Conservation (phyloP, 345 rosid species). For the Mercurialis annua region DNA sequence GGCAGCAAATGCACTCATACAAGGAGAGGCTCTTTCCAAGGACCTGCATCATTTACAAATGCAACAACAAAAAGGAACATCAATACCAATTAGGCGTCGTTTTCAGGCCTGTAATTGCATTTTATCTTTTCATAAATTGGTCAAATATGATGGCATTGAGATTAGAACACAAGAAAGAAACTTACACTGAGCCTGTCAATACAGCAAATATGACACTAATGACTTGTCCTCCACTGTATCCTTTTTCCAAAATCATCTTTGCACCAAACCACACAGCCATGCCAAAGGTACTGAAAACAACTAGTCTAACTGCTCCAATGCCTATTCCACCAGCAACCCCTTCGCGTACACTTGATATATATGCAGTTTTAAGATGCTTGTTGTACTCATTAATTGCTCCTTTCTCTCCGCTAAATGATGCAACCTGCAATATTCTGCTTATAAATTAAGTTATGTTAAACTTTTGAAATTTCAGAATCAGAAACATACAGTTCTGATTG, state of each 20-base stretch:
- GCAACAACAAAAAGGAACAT: neutral
- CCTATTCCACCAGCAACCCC: conserved; percentile 58
- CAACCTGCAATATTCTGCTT: too few relatives aligned
- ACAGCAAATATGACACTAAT: conserved; percentile 53
- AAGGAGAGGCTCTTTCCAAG: conserved; percentile 41
- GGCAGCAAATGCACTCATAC: conserved; percentile 36
- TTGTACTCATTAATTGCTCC: conserved; percentile 48
- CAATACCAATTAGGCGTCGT: too few relatives aligned
- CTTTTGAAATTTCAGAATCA: too few relatives aligned
- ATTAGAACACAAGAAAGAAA: neutral
- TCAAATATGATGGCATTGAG: too few relatives aligned
- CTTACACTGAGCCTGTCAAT: conserved; percentile 77
- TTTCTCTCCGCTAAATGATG: conserved; percentile 67
- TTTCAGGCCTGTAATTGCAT: too few relatives aligned
- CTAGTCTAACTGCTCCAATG: conserved; percentile 37
- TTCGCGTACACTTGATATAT: conserved; percentile 48
- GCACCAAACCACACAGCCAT: conserved; percentile 66
- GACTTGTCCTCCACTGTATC: conserved; percentile 65
- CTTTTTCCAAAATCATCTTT: conserved; percentile 55
- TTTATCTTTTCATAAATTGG: too few relatives aligned
- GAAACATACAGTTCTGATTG: conserved; percentile 31
- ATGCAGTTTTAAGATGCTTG: conserved; percentile 47
- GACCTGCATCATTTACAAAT: conserved; percentile 22
- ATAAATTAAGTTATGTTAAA: too few relatives aligned
- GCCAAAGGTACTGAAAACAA: conserved; percentile 47